Evolutionary conservation across 2,329 filamentous ascomycete species (phyloP), one percentile per base, ranked within the genome.

Genomic region (Cadophora luteo-olivacea): DNA sequence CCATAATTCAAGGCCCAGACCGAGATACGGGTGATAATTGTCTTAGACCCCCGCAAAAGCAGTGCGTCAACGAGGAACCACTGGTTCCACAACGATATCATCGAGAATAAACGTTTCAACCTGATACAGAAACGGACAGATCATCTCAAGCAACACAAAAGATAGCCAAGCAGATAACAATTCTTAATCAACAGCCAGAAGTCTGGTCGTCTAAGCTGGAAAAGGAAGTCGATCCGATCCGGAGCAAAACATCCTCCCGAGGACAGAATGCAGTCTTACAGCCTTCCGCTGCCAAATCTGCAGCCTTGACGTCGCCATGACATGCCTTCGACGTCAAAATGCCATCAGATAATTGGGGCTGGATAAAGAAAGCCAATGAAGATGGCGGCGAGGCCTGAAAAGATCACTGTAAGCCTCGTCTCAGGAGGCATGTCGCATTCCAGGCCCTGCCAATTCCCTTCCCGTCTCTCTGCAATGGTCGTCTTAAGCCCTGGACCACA

Each of bases 251-350:
- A 19, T 41, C 36, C 33, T 49, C 45, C 19, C 45, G 45, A 49
- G n/a, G 45, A 45, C 32, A 12, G 11, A 36, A 2, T 41, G n/a
- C 55, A 36, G 11, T 49, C 58, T 48, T n/a, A 33, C n/a, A 61
- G 64, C 41, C 11, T 61, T 48, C 57, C 45, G 45, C 22, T 38
- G 41, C 58, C 64, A 66, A 52, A 66, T 16, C 25, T 36, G 48
- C 64, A 54, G 33, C 29, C 45, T 61, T 66, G 57, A 66, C 55
- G 64, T 68, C 55, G 60, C 33, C 32, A 68, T 61, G 58, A 61
- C 58, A 33, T 36, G 19, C 19, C 16, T 38, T 29, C 61, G 36
- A 64, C 32, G 48, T 51, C 55, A 52, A 63, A 36, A 22, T 57
- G 61, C 61, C 45, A 51, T 68, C 55, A 64, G 57, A 19, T 51